Evolutionary conservation across 768 basidiomycete genomes (phyloP).

Genomic region (Pleurotus platypus): DNA sequence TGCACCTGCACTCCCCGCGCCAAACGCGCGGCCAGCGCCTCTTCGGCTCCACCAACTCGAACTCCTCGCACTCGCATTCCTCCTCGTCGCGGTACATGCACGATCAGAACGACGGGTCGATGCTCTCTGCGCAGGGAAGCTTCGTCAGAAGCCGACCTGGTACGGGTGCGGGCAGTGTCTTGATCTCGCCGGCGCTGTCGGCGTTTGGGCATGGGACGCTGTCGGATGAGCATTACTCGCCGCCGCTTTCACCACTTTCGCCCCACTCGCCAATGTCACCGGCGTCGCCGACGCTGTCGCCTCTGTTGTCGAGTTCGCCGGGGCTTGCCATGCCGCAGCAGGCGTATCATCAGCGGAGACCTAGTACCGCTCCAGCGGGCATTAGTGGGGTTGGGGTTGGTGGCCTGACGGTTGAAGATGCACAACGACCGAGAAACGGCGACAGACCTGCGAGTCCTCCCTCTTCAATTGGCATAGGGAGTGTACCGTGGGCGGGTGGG

Average conservation of each 20-base stretch:
- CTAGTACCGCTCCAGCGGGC: not conserved
- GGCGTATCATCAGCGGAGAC: slow-evolving; percentile 7
- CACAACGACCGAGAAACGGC: slow-evolving; percentile 1
- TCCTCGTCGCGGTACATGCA: slow-evolving; percentile 32
- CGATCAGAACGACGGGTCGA: slow-evolving; percentile 32
- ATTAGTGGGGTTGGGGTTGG: not conserved
- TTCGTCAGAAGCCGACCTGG: slow-evolving; percentile 43
- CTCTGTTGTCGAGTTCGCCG: too few species aligned
- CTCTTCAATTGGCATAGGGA: slow-evolving; percentile 12
- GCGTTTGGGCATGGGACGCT: slow-evolving; percentile 36
- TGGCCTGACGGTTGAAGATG: not conserved
- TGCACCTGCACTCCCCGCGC: not conserved
- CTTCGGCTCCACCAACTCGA: slow-evolving; percentile 42
- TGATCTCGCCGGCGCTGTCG: slow-evolving; percentile 47
- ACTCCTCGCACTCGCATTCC: slow-evolving; percentile 50
- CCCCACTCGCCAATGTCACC: not conserved
- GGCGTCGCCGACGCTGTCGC: slow-evolving; percentile 9
- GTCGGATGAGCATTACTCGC: slow-evolving; percentile 17
- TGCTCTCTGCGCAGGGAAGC: slow-evolving; percentile 47
- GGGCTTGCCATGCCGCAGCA: not conserved
- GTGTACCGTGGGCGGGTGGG: slow-evolving; percentile 39
- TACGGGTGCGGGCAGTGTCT: slow-evolving; percentile 14
- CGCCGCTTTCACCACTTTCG: slow-evolving; percentile 10
- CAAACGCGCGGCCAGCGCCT: too few species aligned
- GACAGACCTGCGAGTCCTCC: slow-evolving; percentile 15